Conservation (phyloP, 1,139 yeast genomes). For the Citeromyces hawaiiensis region DNA sequence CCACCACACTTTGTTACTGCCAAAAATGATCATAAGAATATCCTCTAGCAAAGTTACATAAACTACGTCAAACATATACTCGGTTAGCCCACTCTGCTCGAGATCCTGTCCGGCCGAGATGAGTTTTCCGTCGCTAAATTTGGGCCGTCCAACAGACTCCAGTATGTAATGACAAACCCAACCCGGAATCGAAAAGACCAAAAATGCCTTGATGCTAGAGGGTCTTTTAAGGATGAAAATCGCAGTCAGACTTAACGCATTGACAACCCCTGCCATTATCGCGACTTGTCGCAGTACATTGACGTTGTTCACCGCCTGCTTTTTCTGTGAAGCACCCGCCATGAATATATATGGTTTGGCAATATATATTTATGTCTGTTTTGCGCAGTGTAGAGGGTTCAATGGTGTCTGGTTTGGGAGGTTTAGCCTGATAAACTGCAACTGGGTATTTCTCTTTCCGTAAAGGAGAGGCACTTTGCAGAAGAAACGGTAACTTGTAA, state of each 20-base stretch:
- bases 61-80: slow-evolving; percentile 64
- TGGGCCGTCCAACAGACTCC: slow-evolving; percentile 60
- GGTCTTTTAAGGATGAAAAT: slow-evolving; percentile 43
- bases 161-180: slow-evolving; percentile 38
- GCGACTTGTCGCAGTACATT: slow-evolving; percentile 45
- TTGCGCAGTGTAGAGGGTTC: too few species aligned
- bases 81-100: slow-evolving; percentile 54
- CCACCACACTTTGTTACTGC: slow-evolving; percentile 53
- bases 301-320: slow-evolving; percentile 47
- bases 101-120: slow-evolving; percentile 53
- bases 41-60: slow-evolving; percentile 58
- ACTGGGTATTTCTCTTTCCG: too few species aligned
- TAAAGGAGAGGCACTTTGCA: too few species aligned
- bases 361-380: too few species aligned
- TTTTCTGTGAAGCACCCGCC: slow-evolving; percentile 61
- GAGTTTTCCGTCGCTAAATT: slow-evolving; percentile 23
- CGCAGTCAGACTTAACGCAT: slow-evolving; percentile 24
- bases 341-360: slow-evolving; percentile 15
- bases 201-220: slow-evolving; percentile 28
- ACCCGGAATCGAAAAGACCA: slow-evolving; percentile 48
- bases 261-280: slow-evolving; percentile 26
- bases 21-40: slow-evolving; percentile 37
- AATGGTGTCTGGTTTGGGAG: too few species aligned
- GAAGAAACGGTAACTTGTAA: too few species aligned
- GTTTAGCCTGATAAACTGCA: too few species aligned